Evolutionary conservation across 2,329 filamentous ascomycete species (phyloP).

Genomic region (Diaporthe sp.): DNA sequence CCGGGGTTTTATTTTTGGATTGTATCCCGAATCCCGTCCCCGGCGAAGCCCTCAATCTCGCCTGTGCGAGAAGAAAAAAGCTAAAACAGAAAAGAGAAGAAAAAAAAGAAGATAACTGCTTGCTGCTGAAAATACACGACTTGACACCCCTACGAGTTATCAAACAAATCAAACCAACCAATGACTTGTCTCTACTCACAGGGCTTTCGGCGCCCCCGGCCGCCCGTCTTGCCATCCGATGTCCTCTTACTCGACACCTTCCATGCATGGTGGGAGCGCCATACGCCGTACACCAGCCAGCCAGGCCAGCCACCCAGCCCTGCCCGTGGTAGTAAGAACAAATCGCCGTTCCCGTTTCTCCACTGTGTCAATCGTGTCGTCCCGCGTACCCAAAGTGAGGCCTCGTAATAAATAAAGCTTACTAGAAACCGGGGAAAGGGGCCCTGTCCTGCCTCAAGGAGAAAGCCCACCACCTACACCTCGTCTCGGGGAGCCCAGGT

Average conservation of each 20-base stretch:
- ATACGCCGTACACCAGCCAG: neutral
- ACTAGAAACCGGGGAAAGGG: slow-evolving; percentile 11
- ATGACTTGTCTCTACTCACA: neutral
- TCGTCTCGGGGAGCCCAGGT: neutral
- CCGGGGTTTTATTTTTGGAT: slow-evolving; percentile 25
- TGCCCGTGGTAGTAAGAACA: neutral
- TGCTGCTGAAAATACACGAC: slow-evolving; percentile 1
- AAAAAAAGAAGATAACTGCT: neutral
- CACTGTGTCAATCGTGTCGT: slow-evolving; percentile 12
- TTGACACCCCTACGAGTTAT: neutral
- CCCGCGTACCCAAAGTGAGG: neutral
- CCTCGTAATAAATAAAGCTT: slow-evolving; percentile 24
- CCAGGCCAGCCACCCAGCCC: no score
- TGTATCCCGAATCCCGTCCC: slow-evolving; percentile 7
- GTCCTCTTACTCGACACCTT: neutral
- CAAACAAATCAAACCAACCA: no score
- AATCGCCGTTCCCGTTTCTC: neutral
- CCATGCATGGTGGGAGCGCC: slow-evolving; percentile 14
- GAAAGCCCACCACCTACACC: neutral
- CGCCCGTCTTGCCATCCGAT: slow-evolving; percentile 13
- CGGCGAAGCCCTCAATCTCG: neutral
- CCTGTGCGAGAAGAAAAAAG: neutral
- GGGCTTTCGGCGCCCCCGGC: neutral
- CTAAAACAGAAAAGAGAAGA: neutral
- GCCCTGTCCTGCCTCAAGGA: neutral